phyloP scores from a whole-genome alignment of 306 rosid species.

The Citrullus colocynthis region DNA sequence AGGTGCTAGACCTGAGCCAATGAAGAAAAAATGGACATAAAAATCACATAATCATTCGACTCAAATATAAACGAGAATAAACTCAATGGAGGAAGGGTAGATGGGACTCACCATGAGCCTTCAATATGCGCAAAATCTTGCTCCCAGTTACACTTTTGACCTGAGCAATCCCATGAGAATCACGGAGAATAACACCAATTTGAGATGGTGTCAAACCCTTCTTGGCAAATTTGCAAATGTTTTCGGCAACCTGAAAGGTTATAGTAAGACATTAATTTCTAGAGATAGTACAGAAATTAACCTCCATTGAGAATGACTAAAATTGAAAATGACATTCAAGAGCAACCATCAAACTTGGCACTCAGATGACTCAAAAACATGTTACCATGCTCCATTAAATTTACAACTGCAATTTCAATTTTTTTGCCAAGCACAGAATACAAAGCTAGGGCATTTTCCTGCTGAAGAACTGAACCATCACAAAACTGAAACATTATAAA shows the following conservation, averaged over 20 bases:
- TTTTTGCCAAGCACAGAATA: background rate
- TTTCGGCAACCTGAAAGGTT: slow-evolving; percentile 49
- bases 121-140: slow-evolving; percentile 64
- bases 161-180: slow-evolving; percentile 75
- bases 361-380: background rate
- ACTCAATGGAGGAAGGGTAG: background rate
- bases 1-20: slow-evolving; percentile 56
- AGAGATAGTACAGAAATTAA: background rate
- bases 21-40: background rate
- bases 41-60: background rate
- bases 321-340: background rate
- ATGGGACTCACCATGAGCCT: slow-evolving; percentile 55
- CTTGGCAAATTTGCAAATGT: slow-evolving; percentile 78
- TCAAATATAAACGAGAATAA: background rate
- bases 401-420: background rate
- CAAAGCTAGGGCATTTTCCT: background rate
- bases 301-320: no score
- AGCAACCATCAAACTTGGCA: background rate
- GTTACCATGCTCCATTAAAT: background rate
- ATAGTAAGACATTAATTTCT: background rate
- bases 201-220: slow-evolving; percentile 90
- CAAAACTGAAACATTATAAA: background rate
- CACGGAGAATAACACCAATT: slow-evolving; percentile 90
- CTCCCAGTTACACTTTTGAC: slow-evolving; percentile 61
- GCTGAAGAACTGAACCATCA: background rate